Conservation (phyloP, 2,329 filamentous ascomycete genomes). For the Talaromyces sp. region DNA sequence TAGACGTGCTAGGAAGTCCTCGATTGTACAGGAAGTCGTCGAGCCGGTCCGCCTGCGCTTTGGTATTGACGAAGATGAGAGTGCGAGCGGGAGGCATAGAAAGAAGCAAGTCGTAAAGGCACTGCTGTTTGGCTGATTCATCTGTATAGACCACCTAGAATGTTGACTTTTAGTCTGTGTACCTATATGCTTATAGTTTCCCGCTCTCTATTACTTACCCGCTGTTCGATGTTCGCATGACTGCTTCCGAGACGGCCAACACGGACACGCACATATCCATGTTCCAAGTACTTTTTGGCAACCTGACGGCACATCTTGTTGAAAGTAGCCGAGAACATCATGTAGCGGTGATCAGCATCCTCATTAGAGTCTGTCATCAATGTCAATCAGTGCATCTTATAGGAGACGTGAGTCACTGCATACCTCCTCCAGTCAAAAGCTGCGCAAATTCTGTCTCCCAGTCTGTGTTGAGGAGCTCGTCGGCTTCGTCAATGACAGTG, state of each 20-base stretch:
- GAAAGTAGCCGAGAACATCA: conserved; percentile 96
- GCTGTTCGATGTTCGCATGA: conserved; percentile 78
- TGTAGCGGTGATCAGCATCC: conserved; percentile 63
- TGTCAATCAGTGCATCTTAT: not conserved
- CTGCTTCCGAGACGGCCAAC: conserved; percentile 84
- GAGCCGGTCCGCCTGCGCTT: conserved; percentile 71
- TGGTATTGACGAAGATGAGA: conserved; percentile 85
- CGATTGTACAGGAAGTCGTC: conserved; percentile 86
- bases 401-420: not conserved
- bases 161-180: not conserved
- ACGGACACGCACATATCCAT: conserved; percentile 73
- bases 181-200: not conserved
- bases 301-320: conserved; percentile 73
- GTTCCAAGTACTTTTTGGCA: conserved; percentile 70
- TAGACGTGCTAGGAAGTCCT: conserved; percentile 76
- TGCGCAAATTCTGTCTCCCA: conserved; percentile 74
- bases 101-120: conserved; percentile 69
- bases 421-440: conserved; percentile 79
- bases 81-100: conserved; percentile 70
- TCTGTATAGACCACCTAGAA: conserved; percentile 63
- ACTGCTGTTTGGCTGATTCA: conserved; percentile 63
- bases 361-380: conserved; percentile 63
- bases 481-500: conserved; percentile 86
- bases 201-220: conserved; percentile 34
- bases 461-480: conserved; percentile 79